Conservation (phyloP, 2,329 filamentous ascomycete genomes). For the Pseudocercospora fuligena region DNA sequence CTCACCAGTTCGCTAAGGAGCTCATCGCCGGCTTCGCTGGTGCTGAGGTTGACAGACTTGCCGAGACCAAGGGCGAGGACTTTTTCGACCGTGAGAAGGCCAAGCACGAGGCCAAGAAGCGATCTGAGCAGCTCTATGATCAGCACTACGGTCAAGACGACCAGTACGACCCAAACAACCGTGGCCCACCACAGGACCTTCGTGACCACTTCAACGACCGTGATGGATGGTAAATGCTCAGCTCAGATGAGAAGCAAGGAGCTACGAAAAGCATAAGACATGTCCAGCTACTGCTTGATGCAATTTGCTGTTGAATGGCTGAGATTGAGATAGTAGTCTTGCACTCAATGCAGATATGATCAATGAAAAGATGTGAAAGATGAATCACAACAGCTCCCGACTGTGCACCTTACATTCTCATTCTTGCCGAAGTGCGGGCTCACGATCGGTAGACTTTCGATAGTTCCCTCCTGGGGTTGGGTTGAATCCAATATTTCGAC, state of each 20-base stretch:
- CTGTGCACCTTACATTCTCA: background rate
- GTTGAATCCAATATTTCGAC: too few relatives aligned
- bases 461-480: too few relatives aligned
- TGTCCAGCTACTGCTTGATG: background rate
- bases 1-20: conserved; percentile 79
- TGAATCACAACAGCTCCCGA: background rate
- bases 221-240: conserved; percentile 22
- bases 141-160: conserved; percentile 54
- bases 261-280: background rate
- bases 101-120: conserved; percentile 51
- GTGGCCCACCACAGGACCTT: conserved; percentile 41
- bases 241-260: background rate
- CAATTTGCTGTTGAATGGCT: background rate
- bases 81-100: conserved; percentile 54
- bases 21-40: conserved; percentile 72
- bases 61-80: conserved; percentile 61
- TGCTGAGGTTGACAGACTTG: conserved; percentile 76
- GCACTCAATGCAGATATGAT: background rate
- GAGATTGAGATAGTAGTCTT: background rate
- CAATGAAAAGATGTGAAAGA: background rate
- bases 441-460: background rate
- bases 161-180: conserved; percentile 53
- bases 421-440: background rate
- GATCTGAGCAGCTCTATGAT: conserved; percentile 54
- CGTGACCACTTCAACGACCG: conserved; percentile 38